Evolutionary conservation across 176 grass and related monocot species (phyloP).

Genomic region (Juncus effusus): DNA sequence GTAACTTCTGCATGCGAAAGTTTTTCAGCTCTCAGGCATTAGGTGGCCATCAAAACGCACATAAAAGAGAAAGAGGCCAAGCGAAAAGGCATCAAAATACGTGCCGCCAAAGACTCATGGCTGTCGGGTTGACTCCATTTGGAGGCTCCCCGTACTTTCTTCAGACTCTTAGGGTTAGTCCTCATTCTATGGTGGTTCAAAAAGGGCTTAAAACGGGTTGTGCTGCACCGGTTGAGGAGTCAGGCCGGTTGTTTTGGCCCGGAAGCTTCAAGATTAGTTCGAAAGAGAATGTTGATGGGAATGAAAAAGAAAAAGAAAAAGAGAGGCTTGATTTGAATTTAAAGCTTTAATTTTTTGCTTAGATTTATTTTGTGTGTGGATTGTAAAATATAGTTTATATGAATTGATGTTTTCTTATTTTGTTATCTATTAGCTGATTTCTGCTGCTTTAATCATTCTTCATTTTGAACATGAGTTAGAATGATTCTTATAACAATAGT

Average conservation of each 20-base stretch:
- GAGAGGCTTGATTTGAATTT: conserved; percentile 61
- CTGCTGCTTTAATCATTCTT: background rate
- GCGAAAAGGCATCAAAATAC: conserved; percentile 46
- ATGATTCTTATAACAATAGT: too few species aligned
- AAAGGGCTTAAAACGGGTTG: conserved; percentile 35
- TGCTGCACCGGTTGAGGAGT: conserved; percentile 39
- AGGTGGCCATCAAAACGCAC: conserved; percentile 83
- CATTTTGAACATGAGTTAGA: background rate
- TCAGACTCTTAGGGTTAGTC: conserved; percentile 52
- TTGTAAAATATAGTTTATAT: conserved; percentile 17
- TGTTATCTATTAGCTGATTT: conserved; percentile 14
- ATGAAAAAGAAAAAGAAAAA: conserved; percentile 23
- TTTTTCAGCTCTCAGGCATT: conserved; percentile 89
- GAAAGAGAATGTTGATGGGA: conserved; percentile 24
- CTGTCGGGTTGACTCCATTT: conserved; percentile 30
- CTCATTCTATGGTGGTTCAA: conserved; percentile 49
- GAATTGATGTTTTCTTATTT: conserved; percentile 10
- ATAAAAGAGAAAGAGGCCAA: conserved; percentile 79
- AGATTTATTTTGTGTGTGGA: conserved; percentile 12
- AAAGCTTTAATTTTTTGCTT: conserved; percentile 38
- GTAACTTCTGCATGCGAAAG: conserved; percentile 89
- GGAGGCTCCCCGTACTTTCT: conserved; percentile 32
- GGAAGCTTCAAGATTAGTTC: conserved; percentile 57
- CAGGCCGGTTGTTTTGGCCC: conserved; percentile 44
- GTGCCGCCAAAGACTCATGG: conserved; percentile 27